Evolutionary conservation across 2,329 filamentous ascomycete species (phyloP), one percentile per base, ranked within the genome.

Genomic region (Immersiporthe knoxdaviesiana): DNA sequence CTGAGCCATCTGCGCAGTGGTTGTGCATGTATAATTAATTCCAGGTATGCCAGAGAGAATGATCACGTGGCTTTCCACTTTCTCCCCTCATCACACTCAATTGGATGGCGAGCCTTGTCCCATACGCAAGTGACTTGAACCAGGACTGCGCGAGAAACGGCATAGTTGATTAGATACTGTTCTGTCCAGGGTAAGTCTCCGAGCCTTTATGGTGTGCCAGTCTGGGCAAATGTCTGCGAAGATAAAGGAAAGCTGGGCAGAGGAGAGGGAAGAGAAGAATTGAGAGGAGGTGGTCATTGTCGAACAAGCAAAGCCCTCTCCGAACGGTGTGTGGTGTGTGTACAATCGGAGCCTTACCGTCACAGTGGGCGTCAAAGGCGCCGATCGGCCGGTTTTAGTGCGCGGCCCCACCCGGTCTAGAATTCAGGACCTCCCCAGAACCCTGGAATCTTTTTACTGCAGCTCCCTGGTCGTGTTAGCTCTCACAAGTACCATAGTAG

Each of bases 391-490:
- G 56, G 32, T 24, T 63, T 11, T 63, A 63, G 39, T 62, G 59
- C 61, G 39, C 61, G 61, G 41, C 41, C 61, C 61, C 61, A 63
- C 61, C 41, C 27, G 39, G 39, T 27, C 35, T 62, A 41, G 30
- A 62, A 37, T n/a, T 32, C 44, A 44, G 59, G 35, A 37, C 59
- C 27, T 11, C n/a, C 24, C 59, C 35, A 44, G 37, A 62, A 37
- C 59, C 59, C 59, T 44, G 24, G 39, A 37, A 59, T 24, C 56
- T 47, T 50, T 56, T 56, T 56, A 14, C 50, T 56, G 3, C 27
- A 35, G 61, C 61, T 63, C 39, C 60, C 60, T 63, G 44, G 60
- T 63, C 24, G 24, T 47, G 44, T 56, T 30, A 32, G 52, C 24
- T 47, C 21, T 47, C 61, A n/a, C 56, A n/a, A n/a, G 44, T n/a